These are phyloP conservation scores for Neocatenulostroma microsporum DNA, from an alignment of 2,329 filamentous ascomycete genomes.

Conservation along the genomic window DNA sequence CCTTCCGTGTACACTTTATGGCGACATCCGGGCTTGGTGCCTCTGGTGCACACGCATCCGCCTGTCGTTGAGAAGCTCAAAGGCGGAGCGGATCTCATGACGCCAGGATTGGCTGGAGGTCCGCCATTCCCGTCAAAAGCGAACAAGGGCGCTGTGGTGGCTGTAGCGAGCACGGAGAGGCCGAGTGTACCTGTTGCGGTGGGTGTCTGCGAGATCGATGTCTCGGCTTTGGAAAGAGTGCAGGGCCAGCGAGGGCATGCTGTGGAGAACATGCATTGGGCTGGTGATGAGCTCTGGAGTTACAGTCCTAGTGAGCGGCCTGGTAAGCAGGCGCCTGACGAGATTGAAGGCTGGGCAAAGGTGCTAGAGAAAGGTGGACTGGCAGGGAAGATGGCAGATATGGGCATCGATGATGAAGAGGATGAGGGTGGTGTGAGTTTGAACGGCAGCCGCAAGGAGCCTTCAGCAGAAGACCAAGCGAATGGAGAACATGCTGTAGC, in stretches of 20 bases:
- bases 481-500: slow-evolving; percentile 21
- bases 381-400: slow-evolving; percentile 32
- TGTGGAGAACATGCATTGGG: slow-evolving; percentile 59
- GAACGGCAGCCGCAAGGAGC: slow-evolving; percentile 4
- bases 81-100: slow-evolving; percentile 61
- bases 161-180: slow-evolving; percentile 51
- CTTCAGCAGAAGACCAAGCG: slow-evolving; percentile 1
- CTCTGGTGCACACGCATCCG: slow-evolving; percentile 56
- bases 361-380: slow-evolving; percentile 29
- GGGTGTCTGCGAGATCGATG: slow-evolving; percentile 57
- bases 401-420: slow-evolving; percentile 39
- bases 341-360: slow-evolving; percentile 45
- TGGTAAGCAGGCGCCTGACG: slow-evolving; percentile 46
- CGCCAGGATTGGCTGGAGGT: slow-evolving; percentile 56
- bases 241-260: slow-evolving; percentile 57
- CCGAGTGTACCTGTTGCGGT: slow-evolving; percentile 57
- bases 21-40: slow-evolving; percentile 54
- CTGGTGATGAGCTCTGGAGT: slow-evolving; percentile 60
- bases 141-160: slow-evolving; percentile 54
- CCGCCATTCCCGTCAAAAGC: slow-evolving; percentile 56
- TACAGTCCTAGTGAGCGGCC: slow-evolving; percentile 51
- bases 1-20: slow-evolving; percentile 58
- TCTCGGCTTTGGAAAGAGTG: slow-evolving; percentile 48
- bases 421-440: slow-evolving; percentile 39
- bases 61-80: slow-evolving; percentile 56